Percentiles rank a stretch among this genome's conserved stretches.
These are phyloP conservation scores for Coemansia sp. DNA, from an alignment of 192 early-diverging fungal genomes.

Conservation along the genomic window DNA sequence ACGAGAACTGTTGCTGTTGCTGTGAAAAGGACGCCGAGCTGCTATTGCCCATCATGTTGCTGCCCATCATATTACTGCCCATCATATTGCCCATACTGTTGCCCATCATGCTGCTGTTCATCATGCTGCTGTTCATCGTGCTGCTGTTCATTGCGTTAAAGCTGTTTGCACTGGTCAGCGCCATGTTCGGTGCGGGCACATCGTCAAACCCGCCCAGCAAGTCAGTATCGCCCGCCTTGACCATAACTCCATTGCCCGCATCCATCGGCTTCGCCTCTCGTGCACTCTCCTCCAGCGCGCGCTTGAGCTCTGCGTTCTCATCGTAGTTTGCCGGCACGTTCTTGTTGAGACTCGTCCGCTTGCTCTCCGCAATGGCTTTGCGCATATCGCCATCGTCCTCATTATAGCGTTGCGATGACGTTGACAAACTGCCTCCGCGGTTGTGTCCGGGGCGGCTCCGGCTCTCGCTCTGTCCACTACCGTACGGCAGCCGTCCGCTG, in stretches of 20 bases:
- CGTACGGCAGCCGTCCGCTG: constrained; percentile 34
- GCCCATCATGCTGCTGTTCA: background rate
- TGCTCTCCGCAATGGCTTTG: constrained; percentile 81
- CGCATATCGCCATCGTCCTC: constrained; percentile 82
- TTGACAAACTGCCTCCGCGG: constrained; percentile 33
- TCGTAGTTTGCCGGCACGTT: constrained; percentile 44
- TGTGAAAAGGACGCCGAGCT: constrained; percentile 19
- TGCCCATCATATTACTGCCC: constrained; percentile 1
- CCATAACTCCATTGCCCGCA: constrained; percentile 1
- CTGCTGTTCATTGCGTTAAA: constrained; percentile 25
- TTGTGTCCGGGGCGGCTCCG: constrained; percentile 16
- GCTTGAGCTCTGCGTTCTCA: constrained; percentile 68
- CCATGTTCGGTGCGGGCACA: constrained; percentile 9
- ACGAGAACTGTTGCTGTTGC: constrained; percentile 37
- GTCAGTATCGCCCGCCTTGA: constrained; percentile 25
- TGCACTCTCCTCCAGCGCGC: constrained; percentile 85
- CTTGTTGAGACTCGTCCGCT: constrained; percentile 58
- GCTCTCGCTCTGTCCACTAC: constrained; percentile 9
- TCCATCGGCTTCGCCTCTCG: constrained; percentile 56
- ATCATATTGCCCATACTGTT: background rate
- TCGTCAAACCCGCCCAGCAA: constrained; percentile 48
- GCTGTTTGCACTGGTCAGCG: constrained; percentile 28
- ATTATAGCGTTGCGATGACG: constrained; percentile 20
- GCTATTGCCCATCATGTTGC: constrained; percentile 11
- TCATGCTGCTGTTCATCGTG: constrained; percentile 5